Evolutionary conservation across 495 filamentous ascomycete species (phyloP), one percentile per base, ranked within the genome.

Genomic region (Neurospora intermedia): DNA sequence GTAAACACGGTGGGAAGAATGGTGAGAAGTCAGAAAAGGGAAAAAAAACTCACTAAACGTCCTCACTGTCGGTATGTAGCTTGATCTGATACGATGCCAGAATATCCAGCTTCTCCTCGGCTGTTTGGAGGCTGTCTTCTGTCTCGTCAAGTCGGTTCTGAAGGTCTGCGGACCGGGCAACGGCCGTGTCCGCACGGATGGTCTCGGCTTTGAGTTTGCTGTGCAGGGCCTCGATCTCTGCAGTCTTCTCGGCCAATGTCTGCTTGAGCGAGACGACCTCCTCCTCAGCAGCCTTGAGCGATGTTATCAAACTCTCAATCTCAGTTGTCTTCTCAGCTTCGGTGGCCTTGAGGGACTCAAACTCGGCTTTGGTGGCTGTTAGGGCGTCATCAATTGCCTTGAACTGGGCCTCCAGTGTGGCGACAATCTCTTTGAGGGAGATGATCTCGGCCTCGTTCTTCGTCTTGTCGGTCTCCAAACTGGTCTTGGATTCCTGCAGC

Each of bases 51-150:
- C 69, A 80, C 79, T 82, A 82, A 31, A 72, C 74, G 45, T 82
- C 80, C 54, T 82, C 80, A 20, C 74, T 73, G 3, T 81, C 77
- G 13, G 43, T 69, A 23, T 77, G 69, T 11, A 82, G 75, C 42
- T 73, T 62, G 43, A 81, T 75, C 31, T 78, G 76, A 71, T 79
- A 81, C 43, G 77, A 76, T 69, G 78, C 76, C 31, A 82, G 78
- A 6, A 79, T 75, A n/a, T 42, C 69, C 20, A 81, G 77, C 62
- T 74, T 77, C 15, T 69, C 72, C 20, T 59, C 74, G 16, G 76
- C 81, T 18, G 71, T 27, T 2, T 73, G 42, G 6, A 82, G 74
- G 40, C 71, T 76, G 11, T 72, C 73, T 10, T 77, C 69, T 0
- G 80, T 78, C 2, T 82, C 78, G 69, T 78, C 71, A 13, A 82